Conservation (phyloP, 345 rosid species). For the Salix viminalis region DNA sequence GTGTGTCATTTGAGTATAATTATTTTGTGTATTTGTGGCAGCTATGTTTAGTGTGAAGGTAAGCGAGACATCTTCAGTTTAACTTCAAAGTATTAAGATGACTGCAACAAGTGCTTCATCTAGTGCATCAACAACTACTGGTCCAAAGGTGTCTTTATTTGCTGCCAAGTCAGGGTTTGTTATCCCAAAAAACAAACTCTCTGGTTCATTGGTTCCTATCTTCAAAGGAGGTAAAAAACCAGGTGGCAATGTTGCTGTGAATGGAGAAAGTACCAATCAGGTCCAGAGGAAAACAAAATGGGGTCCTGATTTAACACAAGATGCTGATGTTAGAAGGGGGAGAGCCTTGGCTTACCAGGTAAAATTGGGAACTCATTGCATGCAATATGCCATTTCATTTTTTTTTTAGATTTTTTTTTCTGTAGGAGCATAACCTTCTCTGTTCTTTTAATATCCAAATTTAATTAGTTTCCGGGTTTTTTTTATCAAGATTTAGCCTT, state of each 20-base stretch:
- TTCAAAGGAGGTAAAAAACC: slow-evolving; percentile 51
- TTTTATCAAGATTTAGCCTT: background rate
- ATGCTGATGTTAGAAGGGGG: slow-evolving; percentile 52
- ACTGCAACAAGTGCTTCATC: background rate
- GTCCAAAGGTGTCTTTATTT: slow-evolving; percentile 59
- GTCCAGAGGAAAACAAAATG: slow-evolving; percentile 76
- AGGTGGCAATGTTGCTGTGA: slow-evolving; percentile 32
- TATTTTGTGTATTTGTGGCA: background rate
- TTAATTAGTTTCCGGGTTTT: background rate
- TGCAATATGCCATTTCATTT: background rate
- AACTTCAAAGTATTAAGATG: slow-evolving; percentile 33
- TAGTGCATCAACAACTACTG: background rate
- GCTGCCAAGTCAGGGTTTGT: slow-evolving; percentile 79
- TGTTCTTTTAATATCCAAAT: background rate
- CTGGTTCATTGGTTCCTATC: slow-evolving; percentile 76
- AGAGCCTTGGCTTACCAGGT: slow-evolving; percentile 87
- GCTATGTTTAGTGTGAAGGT: slow-evolving; percentile 13
- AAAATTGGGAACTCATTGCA: slow-evolving; percentile 13
- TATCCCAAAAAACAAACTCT: slow-evolving; percentile 84
- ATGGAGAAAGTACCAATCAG: slow-evolving; percentile 38
- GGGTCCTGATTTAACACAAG: slow-evolving; percentile 73
- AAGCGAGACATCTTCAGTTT: slow-evolving; percentile 28
- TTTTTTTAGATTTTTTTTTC: no score
- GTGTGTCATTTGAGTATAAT: background rate
- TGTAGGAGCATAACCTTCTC: background rate